These are phyloP conservation scores for Deinandra increscens DNA, from an alignment of 129 eudicot species.

Conservation along the genomic window DNA sequence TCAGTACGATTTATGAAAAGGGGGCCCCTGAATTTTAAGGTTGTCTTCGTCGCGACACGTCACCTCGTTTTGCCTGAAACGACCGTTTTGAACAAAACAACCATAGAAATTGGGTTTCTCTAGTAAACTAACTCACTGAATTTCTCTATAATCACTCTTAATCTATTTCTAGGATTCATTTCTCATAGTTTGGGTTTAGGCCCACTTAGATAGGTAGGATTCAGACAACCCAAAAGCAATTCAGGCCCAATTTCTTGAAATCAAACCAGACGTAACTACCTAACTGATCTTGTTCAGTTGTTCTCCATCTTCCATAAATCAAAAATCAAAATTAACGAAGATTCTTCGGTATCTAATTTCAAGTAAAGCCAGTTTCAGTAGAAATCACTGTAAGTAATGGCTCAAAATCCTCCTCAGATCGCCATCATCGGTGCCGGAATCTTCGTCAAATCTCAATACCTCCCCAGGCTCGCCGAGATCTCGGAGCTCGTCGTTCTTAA, in stretches of 20 bases:
- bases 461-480: conserved; percentile 89
- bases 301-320: conserved; percentile 6
- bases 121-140: too few species aligned
- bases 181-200: neutral
- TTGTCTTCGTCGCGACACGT: too few species aligned
- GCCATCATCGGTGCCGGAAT: conserved; percentile 94
- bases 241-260: conserved; percentile 11
- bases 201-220: neutral
- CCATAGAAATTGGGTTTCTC: too few species aligned
- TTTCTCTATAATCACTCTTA: too few species aligned
- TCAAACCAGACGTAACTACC: conserved; percentile 7
- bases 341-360: conserved; percentile 2
- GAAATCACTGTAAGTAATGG: conserved; percentile 30
- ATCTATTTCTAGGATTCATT: too few species aligned
- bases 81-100: too few species aligned
- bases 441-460: conserved; percentile 76
- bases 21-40: too few species aligned
- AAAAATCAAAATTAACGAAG: conserved; percentile 7
- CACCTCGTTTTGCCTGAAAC: too few species aligned
- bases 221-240: conserved; percentile 16
- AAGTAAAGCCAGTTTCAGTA: conserved; percentile 1
- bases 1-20: too few species aligned
- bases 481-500: conserved; percentile 56
- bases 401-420: conserved; percentile 49
- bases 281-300: too few species aligned